Evolutionary conservation across 2,329 filamentous ascomycete genomes (phyloP), one percentile per base, ranked within the genome.

Genomic region (Metarhizium robertsii): DNA sequence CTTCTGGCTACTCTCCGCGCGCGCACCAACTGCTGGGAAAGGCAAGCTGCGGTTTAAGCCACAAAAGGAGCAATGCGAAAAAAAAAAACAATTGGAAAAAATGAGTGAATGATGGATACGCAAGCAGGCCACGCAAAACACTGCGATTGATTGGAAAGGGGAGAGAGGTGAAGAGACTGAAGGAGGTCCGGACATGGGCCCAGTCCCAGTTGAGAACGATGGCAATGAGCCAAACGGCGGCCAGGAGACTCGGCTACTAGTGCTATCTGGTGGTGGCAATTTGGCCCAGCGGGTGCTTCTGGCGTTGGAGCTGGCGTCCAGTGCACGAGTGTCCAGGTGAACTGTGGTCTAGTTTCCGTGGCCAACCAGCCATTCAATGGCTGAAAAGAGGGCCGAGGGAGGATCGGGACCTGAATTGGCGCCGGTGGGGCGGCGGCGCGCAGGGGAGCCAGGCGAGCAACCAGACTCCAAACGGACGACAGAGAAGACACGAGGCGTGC

Each of bases 81-180:
- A 53, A 36, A 53, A 59, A 43, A 45, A 52, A 45, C 4, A 45
- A 45, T 46, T 45, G 54, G 45, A 40, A 56, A 55, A 36, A 48
- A 57, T 45, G 42, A 52, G 47, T 40, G 53, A 57, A 50, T 40
- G 52, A 53, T 42, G 25, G 34, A 36, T 46, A 40, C 51, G 8
- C 25, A 53, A 34, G 10, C 42, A 32, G 18, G 20, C 8, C 16
- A 5, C 16, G 47, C 47, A 49, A 55, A 55, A 47, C 32, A 25
- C 38, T 29, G 16, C 25, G 25, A 16, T 40, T 40, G 38, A 48
- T 30, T 48, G 20, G 25, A 50, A 59, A 57, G 60, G 57, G 64
- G 59, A 43, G 58, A 51, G 54, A 52, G 42, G 49, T 55, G 56
- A 60, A 60, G 60, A 60, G 61, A 59, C 54, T 55, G 53, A 4